Conservation (phyloP, 75 land plant genomes). For the Selaginella moellendorffii region DNA sequence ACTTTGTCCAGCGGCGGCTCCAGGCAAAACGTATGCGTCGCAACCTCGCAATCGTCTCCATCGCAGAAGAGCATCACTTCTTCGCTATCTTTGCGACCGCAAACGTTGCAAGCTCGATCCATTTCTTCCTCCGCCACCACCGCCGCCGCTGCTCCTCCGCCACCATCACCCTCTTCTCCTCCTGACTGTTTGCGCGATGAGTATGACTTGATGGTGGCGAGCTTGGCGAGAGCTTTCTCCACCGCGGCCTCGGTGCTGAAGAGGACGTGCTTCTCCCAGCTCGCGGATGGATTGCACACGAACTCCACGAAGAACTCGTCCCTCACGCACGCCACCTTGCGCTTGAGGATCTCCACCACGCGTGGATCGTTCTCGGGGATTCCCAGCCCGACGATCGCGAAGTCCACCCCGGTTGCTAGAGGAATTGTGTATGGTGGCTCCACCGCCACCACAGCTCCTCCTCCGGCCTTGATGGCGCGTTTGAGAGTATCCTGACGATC, state of each 20-base stretch:
- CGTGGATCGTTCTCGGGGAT: conserved; percentile 51
- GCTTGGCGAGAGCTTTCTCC: background rate
- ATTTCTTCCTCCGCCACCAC: conserved; percentile 7
- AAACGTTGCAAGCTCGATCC: conserved; percentile 32
- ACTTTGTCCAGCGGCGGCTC: conserved; percentile 49
- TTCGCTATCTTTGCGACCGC: conserved; percentile 45
- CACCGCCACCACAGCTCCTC: conserved; percentile 57
- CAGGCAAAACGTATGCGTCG: conserved; percentile 74
- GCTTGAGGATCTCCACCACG: conserved; percentile 59
- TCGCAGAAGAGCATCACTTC: conserved; percentile 81
- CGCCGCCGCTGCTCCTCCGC: background rate
- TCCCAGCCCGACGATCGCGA: conserved; percentile 50
- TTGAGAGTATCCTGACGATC: conserved; percentile 81
- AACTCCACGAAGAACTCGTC: conserved; percentile 71
- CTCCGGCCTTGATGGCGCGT: conserved; percentile 73
- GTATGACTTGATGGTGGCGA: conserved; percentile 22
- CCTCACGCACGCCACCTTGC: conserved; percentile 54
- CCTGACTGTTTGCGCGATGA: background rate
- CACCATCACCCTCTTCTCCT: conserved; percentile 5
- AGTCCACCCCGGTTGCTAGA: conserved; percentile 42
- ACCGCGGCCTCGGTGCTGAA: conserved; percentile 53
- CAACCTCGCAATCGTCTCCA: conserved; percentile 62
- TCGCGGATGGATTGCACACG: conserved; percentile 59
- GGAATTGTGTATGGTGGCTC: conserved; percentile 57
- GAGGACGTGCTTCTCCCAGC: conserved; percentile 56